These are phyloP conservation scores for Scleromitrula shiraiana DNA, from an alignment of 2,329 filamentous ascomycete genomes.

Conservation along the genomic window DNA sequence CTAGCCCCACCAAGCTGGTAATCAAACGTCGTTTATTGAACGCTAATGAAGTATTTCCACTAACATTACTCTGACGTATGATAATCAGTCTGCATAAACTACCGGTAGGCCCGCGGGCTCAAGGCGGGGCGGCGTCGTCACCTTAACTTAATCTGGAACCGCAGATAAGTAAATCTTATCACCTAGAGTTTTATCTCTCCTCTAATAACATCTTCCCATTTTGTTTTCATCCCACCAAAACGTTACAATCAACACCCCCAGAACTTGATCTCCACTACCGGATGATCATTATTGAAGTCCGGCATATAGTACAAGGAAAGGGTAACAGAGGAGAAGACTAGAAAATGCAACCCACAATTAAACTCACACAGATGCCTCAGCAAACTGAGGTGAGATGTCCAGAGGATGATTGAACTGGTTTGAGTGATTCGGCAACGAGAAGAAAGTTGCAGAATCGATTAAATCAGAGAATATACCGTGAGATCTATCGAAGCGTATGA, in stretches of 20 bases:
- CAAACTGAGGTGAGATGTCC: conserved; percentile 29
- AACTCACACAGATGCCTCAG: background rate
- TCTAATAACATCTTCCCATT: background rate
- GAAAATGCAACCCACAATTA: background rate
- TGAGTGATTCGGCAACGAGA: conserved; percentile 34
- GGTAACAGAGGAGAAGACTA: no score
- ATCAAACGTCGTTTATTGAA: background rate
- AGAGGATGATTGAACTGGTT: conserved; percentile 41
- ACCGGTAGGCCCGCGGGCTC: no score
- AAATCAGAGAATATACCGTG: conserved; percentile 39
- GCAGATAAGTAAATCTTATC: no score
- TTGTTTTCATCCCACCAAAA: background rate
- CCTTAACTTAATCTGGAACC: background rate
- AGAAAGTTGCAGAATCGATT: conserved; percentile 38
- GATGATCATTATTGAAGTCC: background rate
- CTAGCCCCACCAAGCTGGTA: background rate
- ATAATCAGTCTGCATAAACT: background rate
- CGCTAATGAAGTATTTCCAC: background rate
- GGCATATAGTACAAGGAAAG: background rate
- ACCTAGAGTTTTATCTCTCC: background rate
- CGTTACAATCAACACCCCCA: no score
- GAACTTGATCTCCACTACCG: no score
- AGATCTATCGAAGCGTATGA: conserved; percentile 13
- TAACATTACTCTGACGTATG: background rate
- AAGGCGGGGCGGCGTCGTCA: background rate